These are phyloP conservation scores for Leccinum glutinopallens DNA, from an alignment of 1,284 basidiomycete species.

Conservation along the genomic window DNA sequence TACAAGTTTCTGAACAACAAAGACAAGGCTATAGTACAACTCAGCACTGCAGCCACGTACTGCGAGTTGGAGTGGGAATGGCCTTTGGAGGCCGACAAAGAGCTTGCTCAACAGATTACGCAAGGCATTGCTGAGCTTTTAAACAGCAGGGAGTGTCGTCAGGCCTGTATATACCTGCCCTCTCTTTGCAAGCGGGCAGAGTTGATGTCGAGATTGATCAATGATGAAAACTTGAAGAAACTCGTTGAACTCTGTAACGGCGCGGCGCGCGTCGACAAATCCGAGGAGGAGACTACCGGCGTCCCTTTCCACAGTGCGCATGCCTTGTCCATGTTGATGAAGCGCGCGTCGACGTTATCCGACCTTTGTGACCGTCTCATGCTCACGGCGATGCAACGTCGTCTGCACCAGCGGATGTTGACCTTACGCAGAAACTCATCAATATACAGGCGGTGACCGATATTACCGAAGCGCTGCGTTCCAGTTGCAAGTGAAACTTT, in stretches of 20 bases:
- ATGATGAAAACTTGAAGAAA: slow-evolving; percentile 23
- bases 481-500: slow-evolving; percentile 21
- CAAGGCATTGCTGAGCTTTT: slow-evolving; percentile 24
- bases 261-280: slow-evolving; percentile 7
- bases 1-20: slow-evolving; percentile 18
- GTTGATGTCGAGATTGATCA: slow-evolving; percentile 22
- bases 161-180: slow-evolving; percentile 33
- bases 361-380: background rate
- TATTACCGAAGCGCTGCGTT: slow-evolving; percentile 21
- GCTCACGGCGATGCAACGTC: background rate
- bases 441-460: slow-evolving; percentile 22
- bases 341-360: slow-evolving; percentile 15
- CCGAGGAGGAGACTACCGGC: slow-evolving; percentile 24
- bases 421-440: slow-evolving; percentile 20
- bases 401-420: slow-evolving; percentile 19
- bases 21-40: slow-evolving; percentile 14
- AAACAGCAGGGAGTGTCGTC: slow-evolving; percentile 12
- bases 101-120: slow-evolving; percentile 16
- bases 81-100: slow-evolving; percentile 12
- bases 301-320: slow-evolving; percentile 34
- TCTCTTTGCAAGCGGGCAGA: slow-evolving; percentile 31
- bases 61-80: slow-evolving; percentile 31
- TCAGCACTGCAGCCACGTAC: slow-evolving; percentile 30
- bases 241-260: slow-evolving; percentile 26
- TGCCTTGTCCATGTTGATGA: slow-evolving; percentile 30